Percentiles rank a stretch among this genome's conserved stretches.
Evolutionary conservation across 768 basidiomycete species (phyloP).

Genomic region (Tulasnella sp.): DNA sequence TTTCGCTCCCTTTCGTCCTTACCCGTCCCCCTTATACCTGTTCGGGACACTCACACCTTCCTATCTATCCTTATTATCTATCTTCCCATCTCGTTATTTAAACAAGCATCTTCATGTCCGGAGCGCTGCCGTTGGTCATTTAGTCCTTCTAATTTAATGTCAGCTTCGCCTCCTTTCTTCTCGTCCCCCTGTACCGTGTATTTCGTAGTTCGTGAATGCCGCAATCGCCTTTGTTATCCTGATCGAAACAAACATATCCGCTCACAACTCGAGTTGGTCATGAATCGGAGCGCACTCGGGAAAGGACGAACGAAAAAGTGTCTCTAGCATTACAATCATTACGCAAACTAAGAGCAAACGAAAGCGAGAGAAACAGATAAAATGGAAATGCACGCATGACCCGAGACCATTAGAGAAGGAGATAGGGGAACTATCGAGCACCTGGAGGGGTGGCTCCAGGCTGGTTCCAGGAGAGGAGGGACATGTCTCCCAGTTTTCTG

Average conservation of each 20-base stretch:
- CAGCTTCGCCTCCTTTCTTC: background rate
- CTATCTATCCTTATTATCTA: background rate
- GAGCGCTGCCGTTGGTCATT: background rate
- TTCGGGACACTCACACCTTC: background rate
- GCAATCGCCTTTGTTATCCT: background rate
- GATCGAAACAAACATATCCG: too few species aligned
- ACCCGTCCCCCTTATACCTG: background rate
- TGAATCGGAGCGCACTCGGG: background rate
- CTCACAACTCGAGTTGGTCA: background rate
- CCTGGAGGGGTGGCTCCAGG: slow-evolving; percentile 34
- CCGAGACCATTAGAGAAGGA: background rate
- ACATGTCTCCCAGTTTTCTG: slow-evolving; percentile 84
- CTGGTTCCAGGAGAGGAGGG: slow-evolving; percentile 79
- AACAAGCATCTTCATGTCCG: background rate
- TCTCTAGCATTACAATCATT: slow-evolving; percentile 13
- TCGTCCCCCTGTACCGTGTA: background rate
- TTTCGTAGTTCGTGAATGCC: background rate
- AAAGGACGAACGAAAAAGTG: background rate
- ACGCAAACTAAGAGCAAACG: background rate
- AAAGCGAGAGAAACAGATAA: background rate
- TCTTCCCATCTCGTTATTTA: background rate
- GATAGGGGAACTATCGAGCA: slow-evolving; percentile 16
- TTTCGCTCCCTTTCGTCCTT: background rate
- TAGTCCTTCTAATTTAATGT: background rate
- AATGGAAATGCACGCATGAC: background rate